Evolutionary conservation across 805 yeast genomes (phyloP), one percentile per base, ranked within the genome.

Genomic region (Myxozyma udenii): DNA sequence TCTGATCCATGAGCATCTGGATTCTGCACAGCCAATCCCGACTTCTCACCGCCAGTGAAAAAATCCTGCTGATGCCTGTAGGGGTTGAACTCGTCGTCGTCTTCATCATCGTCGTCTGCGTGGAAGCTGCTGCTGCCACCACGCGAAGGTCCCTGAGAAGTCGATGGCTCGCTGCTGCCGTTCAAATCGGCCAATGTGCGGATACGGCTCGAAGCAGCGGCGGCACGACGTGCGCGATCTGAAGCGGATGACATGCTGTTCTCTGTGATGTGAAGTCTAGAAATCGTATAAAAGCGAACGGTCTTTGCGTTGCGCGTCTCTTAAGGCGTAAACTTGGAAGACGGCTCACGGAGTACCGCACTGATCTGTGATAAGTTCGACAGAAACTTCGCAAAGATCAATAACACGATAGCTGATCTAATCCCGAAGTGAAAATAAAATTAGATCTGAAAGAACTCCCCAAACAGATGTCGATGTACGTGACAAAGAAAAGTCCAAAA

Each of bases 1-100:
- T 51, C 55, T 5, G 48, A 51, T 18, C 53, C 71, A 11, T 28
- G 35, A 18, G 42, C 28, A 45, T 72, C 70, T 12, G 89, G 90
- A 63, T 84, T 83, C 64, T 85, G 88, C 14, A 85, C 93, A 51
- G 85, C 86, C 61, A 85, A 71, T 2, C 79, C 90, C 3, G 87
- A 80, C 66, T 84, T 84, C 64, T 85, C 90, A 48, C 83, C 83
- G 12, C 83, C 83, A 2, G 82, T 76, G 66, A 79, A 67, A 62
- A 70, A 62, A 66, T 76, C 61, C 55, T 75, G 73, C 14, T 67
- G 64, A 21, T 41, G 57, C n/a, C 48, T 35, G 6, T 48, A 26
- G 26, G 41, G 44, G 26, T 51, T 46, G 11, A 48, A 24, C 22
- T 51, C 51, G 22, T 41, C 42, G 19, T 32, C 19, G 25, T 48